Base-by-base conservation (phyloP, 2,329 filamentous ascomycete species). In the Ascochyta pisi region DNA sequence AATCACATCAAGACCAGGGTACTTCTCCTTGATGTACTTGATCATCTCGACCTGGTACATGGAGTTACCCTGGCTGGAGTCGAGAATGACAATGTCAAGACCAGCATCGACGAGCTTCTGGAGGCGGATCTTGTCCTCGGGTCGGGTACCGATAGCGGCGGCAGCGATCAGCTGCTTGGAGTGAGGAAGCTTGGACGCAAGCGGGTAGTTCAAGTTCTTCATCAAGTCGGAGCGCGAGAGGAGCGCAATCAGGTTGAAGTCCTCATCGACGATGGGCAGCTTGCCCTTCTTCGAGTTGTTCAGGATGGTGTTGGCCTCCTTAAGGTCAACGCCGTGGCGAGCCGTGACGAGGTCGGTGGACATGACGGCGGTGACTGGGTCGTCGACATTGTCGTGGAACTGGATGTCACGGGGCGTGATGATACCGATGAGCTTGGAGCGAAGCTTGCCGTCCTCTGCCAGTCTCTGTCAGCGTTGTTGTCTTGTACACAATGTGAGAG, bases 41-140 rank as follows among this genome's bases (percentile, higher is more conserved):
- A 99, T 87, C 95, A 99, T 99, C 60, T 96, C 92, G 63, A 98
- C 89, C 82, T 98, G 94, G 85, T 94, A 99, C 83, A 98, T 92
- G 80, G 90, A 95, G 86, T 98, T 98, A 66, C 95, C 95, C 82
- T 99, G 95, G 73, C 91, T 96, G 80, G 90, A 95, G 83, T 99
- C 95, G 49, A 99, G 86, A 68, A 99, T 84, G 65, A 97, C 93
- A 75, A 99, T 90, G 73, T 99, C 95, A 47, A 99, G 86, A 61
- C 95, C 95, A 67, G 95, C 95, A 54, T 97, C 94, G 37, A 96
- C 93, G 42, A 99, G 87, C 78, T 91, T 89, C 78, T 89, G 82
- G 39, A 99, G 85, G 66, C 95, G 89, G 55, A 82, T 78, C 83
- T 96, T 97, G 79, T 99, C 95, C 77, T 96, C 92, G 44, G 92